Percentiles rank a stretch among this genome's conserved stretches.
Evolutionary conservation across 2,329 filamentous ascomycete genomes (phyloP).

Genomic region (Chaetomium olivaceum): DNA sequence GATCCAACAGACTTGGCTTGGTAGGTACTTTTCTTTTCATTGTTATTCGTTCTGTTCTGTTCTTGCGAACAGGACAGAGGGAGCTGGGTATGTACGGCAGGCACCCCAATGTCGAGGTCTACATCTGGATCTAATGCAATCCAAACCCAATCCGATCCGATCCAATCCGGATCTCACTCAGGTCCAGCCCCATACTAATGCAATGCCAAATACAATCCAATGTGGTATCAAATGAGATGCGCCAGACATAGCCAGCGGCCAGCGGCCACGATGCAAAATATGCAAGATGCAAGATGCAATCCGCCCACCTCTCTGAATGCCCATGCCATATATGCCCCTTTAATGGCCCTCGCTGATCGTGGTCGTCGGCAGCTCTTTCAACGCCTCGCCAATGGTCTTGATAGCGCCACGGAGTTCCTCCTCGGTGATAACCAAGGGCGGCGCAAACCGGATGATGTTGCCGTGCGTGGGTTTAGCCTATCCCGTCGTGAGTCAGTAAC

Average conservation of each 20-base stretch:
- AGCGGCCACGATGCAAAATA: neutral
- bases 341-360: conserved; percentile 46
- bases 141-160: neutral
- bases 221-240: conserved; percentile 15
- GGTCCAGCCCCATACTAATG: neutral
- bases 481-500: conserved; percentile 29
- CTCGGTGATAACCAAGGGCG: conserved; percentile 91
- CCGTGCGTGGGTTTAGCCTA: conserved; percentile 98
- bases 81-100: neutral
- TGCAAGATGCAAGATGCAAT: neutral
- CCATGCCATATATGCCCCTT: neutral
- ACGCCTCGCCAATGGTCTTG: conserved; percentile 75
- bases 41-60: neutral
- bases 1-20: neutral
- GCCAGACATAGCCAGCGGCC: neutral
- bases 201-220: neutral
- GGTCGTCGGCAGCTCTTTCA: conserved; percentile 74
- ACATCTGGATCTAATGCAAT: neutral
- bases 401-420: conserved; percentile 78
- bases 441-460: conserved; percentile 98
- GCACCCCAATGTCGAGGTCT: neutral
- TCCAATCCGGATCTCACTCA: neutral
- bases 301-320: neutral
- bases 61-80: neutral
- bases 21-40: neutral